A percentile compares a stretch with the other conserved stretches of the same genome.
phyloP scores from a whole-genome alignment of 805 yeast species.

The Candida odintsovae region DNA sequence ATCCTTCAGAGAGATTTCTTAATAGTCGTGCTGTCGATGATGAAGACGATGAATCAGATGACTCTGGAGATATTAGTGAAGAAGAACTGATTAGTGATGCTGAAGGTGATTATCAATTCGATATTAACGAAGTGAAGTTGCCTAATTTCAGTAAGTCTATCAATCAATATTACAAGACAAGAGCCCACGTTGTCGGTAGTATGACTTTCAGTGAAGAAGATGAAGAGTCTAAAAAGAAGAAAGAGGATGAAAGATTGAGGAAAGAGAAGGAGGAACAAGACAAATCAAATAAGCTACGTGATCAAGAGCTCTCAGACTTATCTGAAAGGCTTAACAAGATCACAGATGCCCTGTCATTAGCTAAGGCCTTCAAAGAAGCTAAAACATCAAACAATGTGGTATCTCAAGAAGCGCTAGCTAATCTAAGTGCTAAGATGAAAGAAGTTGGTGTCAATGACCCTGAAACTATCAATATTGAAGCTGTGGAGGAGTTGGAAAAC shows the following conservation, averaged over 20 bases:
- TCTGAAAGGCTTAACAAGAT: constrained; percentile 33
- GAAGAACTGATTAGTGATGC: constrained; percentile 58
- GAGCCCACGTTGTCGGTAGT: constrained; percentile 4
- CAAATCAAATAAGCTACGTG: neutral
- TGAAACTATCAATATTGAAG: constrained; percentile 20
- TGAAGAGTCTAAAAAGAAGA: neutral
- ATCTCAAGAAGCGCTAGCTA: constrained; percentile 25
- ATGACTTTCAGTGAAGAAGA: constrained; percentile 4
- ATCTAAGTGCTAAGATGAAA: constrained; percentile 26
- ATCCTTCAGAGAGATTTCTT: constrained; percentile 61
- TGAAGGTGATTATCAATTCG: constrained; percentile 27
- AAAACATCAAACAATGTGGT: constrained; percentile 32
- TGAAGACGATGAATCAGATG: constrained; percentile 18
- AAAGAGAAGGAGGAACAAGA: constrained; percentile 7
- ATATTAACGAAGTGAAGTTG: constrained; percentile 30
- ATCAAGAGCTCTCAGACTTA: neutral
- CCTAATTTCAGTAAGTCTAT: constrained; percentile 24
- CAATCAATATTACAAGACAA: constrained; percentile 27
- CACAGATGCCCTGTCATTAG: constrained; percentile 52
- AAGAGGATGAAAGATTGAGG: constrained; percentile 2
- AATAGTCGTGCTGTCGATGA: constrained; percentile 7
- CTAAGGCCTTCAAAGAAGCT: constrained; percentile 56
- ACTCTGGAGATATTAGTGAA: constrained; percentile 33
- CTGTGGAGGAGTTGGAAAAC: constrained; percentile 16
- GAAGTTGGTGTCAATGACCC: constrained; percentile 36